Base-by-base conservation (phyloP, 371 early-diverging fungal genomes). In the Circinella umbellata region DNA sequence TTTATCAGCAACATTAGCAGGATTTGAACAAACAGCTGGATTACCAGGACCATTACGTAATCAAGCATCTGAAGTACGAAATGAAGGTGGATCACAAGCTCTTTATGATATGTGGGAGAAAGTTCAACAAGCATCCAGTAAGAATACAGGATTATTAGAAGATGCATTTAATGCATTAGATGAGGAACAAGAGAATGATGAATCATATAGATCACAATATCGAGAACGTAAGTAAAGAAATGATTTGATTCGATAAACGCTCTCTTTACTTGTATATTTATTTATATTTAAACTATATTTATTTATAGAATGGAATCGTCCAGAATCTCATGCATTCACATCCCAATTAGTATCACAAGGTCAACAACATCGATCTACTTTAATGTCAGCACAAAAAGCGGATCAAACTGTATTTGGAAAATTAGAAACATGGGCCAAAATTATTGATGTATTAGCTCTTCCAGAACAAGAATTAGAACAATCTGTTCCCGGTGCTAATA, bases 51-150 rank as follows among this genome's bases (percentile, higher is more conserved):
- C 84, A 1, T 73, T 95, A 5, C 54, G 93, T 8, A 69, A 80
- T 35, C 90, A 91, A 51, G 88, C 94, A 4, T 89, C 89, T 13
- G 94, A 95, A 71, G 86, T 95, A n/a, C 83, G 89, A 46, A 72
- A 79, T 0, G 87, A 87, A 38, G 94, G 94, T 15, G 94, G 95
- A 0, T 79, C 85, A 4, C 73, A 76, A 15, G 75, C 79, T 1
- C 71, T 95, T 11, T 85, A 92, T 60, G 85, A 86, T 7, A 78
- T 88, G 79, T 81, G 88, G 68, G 89, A 89, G 10, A 84, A 81
- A 1, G 88, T 94, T 9, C 78, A 82, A 59, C 81, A 79, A 9
- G 77, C 87, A 4, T 85, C 89, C 4, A 75, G 76, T 11, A 76
- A 84, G 54, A 84, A 86, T 69, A 74, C 75, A 3, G 78, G 76